Percentiles rank a stretch among this genome's conserved stretches.
These are phyloP conservation scores for Rhizopus sp. DNA, from an alignment of 371 early-diverging fungal species.

Conservation along the genomic window DNA sequence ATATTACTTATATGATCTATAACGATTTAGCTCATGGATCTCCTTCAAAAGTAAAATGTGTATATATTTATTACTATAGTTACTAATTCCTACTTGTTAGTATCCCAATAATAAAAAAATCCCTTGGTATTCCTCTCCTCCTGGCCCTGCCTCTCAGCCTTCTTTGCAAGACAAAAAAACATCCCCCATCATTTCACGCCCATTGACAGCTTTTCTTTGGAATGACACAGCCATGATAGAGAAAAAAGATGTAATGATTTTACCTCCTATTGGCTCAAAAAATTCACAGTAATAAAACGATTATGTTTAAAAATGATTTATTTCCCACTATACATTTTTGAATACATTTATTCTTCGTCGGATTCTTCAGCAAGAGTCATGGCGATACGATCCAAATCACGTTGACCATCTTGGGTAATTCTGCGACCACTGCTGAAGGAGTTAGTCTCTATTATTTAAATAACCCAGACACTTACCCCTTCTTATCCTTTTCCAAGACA, in stretches of 20 bases:
- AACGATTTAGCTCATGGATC: slow-evolving; percentile 45
- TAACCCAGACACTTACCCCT: slow-evolving; percentile 59
- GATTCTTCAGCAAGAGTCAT: slow-evolving; percentile 40
- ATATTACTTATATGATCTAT: slow-evolving; percentile 59
- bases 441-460: not conserved
- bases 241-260: slow-evolving; percentile 20
- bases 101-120: slow-evolving; percentile 13
- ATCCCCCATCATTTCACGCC: slow-evolving; percentile 32
- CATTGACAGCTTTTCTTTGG: slow-evolving; percentile 45
- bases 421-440: slow-evolving; percentile 70
- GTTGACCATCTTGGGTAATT: slow-evolving; percentile 81
- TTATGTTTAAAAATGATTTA: too few relatives aligned
- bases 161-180: not conserved
- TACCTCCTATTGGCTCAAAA: slow-evolving; percentile 21
- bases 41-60: slow-evolving; percentile 53
- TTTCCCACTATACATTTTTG: not conserved
- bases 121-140: slow-evolving; percentile 9
- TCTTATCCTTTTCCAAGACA: slow-evolving; percentile 88
- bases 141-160: slow-evolving; percentile 1
- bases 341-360: slow-evolving; percentile 31
- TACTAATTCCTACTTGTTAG: slow-evolving; percentile 24
- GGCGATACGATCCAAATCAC: slow-evolving; percentile 84
- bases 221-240: slow-evolving; percentile 18
- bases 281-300: not conserved
- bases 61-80: slow-evolving; percentile 59